Conservation (phyloP, 108 stramenopile species). For the Nannochloropsis gaditana region DNA sequence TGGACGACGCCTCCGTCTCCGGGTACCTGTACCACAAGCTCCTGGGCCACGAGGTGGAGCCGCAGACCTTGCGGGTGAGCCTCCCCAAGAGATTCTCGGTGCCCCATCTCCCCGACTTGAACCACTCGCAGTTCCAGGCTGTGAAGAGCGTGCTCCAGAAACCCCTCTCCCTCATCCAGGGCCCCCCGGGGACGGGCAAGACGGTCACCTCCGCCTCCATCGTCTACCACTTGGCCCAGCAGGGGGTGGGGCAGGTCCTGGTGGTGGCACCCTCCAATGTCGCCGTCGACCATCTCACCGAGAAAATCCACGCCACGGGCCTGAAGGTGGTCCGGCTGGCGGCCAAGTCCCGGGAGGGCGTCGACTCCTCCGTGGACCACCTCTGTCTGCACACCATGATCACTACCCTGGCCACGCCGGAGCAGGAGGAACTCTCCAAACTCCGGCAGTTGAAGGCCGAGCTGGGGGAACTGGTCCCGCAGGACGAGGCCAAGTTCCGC, state of each 20-base stretch:
- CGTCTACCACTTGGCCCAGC: conserved; percentile 90
- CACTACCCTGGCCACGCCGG: conserved; percentile 42
- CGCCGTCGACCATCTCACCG: conserved; percentile 96
- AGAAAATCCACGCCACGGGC: conserved; percentile 91
- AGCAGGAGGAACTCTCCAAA: conserved; percentile 77
- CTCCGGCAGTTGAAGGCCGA: conserved; percentile 85
- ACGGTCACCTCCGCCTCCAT: conserved; percentile 92
- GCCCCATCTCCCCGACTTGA: conserved; percentile 88
- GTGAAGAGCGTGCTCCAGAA: conserved; percentile 78
- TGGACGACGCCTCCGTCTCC: conserved; percentile 90
- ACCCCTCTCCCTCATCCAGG: conserved; percentile 90
- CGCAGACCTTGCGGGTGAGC: conserved; percentile 62
- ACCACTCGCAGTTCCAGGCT: conserved; percentile 88
- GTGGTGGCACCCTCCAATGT: conserved; percentile 96
- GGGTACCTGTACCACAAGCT: conserved; percentile 95
- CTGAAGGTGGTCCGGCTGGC: conserved; percentile 78
- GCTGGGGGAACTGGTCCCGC: conserved; percentile 80
- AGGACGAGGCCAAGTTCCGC: conserved; percentile 83
- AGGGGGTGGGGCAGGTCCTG: conserved; percentile 71
- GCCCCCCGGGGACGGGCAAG: conserved; percentile 94
- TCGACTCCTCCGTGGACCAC: conserved; percentile 73
- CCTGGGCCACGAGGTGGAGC: conserved; percentile 91
- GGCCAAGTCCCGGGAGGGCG: conserved; percentile 87
- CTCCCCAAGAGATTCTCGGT: conserved; percentile 57
- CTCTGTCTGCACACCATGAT: conserved; percentile 81